A percentile compares a stretch with the other conserved stretches of the same genome.
phyloP scores from a whole-genome alignment of 805 yeast species.

The Diddensiella caesifluorescens region DNA sequence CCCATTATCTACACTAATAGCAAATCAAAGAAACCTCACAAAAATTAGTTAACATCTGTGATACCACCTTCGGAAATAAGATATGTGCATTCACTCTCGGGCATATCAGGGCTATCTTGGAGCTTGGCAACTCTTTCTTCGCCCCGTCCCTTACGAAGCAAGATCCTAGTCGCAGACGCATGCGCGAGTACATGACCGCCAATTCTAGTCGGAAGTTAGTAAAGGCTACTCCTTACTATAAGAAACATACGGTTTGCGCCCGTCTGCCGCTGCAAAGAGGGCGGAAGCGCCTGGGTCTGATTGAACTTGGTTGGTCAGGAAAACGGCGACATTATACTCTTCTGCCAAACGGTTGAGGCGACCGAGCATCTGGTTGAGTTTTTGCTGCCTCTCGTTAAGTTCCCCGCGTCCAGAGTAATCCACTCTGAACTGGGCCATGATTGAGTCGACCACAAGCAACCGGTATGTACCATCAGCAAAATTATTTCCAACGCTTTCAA shows the following conservation, averaged over 20 bases:
- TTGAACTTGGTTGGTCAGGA: conserved; percentile 78
- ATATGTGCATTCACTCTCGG: conserved; percentile 73
- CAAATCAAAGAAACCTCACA: too few relatives aligned
- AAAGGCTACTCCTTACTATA: too few relatives aligned
- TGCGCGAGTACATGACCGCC: conserved; percentile 82
- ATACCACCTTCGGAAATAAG: conserved; percentile 66
- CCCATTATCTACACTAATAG: too few relatives aligned
- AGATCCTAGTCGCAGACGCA: conserved; percentile 71
- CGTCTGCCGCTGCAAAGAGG: conserved; percentile 73
- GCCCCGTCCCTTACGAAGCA: conserved; percentile 68
- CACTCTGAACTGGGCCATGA: conserved; percentile 61
- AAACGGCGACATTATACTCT: conserved; percentile 49
- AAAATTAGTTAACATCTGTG: conserved; percentile 8
- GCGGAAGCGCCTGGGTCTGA: conserved; percentile 83
- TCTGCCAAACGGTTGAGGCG: conserved; percentile 47
- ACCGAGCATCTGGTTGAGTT: conserved; percentile 35
- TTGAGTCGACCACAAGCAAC: conserved; percentile 38
- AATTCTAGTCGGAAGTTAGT: too few relatives aligned
- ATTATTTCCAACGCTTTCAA: conserved; percentile 61
- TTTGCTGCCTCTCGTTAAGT: conserved; percentile 61
- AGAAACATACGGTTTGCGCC: conserved; percentile 53
- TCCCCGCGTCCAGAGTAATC: conserved; percentile 79
- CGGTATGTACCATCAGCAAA: conserved; percentile 63
- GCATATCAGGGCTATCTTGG: conserved; percentile 78
- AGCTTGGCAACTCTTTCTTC: conserved; percentile 74